These are phyloP conservation scores for Termitomyces sp. DNA, from an alignment of 768 basidiomycete genomes.

Conservation along the genomic window DNA sequence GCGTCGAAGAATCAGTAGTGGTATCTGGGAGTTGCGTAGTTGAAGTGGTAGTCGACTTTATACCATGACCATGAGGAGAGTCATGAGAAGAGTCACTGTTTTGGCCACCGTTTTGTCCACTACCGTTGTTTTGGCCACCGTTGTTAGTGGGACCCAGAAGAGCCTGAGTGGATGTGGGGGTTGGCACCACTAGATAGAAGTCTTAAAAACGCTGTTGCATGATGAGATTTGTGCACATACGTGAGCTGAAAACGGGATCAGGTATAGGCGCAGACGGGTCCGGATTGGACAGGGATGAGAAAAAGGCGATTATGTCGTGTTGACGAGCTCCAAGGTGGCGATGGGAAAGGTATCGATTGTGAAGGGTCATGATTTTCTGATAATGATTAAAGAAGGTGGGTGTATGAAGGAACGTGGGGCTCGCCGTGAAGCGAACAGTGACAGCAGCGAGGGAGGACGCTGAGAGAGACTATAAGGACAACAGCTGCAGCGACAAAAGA, in stretches of 20 bases:
- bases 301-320: background rate
- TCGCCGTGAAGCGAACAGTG: slow-evolving; percentile 1
- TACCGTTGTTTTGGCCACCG: no score
- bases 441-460: background rate
- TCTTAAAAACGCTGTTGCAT: background rate
- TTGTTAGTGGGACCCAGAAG: background rate
- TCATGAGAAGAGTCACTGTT: no score
- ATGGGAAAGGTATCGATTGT: slow-evolving; percentile 26
- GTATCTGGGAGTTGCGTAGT: no score
- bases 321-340: slow-evolving; percentile 23
- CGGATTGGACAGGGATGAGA: background rate
- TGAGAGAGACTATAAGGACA: background rate
- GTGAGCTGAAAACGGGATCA: background rate
- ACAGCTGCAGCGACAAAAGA: background rate
- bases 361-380: slow-evolving; percentile 24
- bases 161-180: background rate
- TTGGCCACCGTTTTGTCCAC: background rate
- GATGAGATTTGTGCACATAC: background rate
- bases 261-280: background rate
- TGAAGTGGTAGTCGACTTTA: background rate
- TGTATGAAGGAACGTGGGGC: slow-evolving; percentile 17
- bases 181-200: background rate
- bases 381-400: slow-evolving; percentile 11
- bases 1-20: background rate
- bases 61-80: no score